Evolutionary conservation across 2,329 filamentous ascomycete genomes (phyloP).

Genomic region (Aspergillus ibericus): DNA sequence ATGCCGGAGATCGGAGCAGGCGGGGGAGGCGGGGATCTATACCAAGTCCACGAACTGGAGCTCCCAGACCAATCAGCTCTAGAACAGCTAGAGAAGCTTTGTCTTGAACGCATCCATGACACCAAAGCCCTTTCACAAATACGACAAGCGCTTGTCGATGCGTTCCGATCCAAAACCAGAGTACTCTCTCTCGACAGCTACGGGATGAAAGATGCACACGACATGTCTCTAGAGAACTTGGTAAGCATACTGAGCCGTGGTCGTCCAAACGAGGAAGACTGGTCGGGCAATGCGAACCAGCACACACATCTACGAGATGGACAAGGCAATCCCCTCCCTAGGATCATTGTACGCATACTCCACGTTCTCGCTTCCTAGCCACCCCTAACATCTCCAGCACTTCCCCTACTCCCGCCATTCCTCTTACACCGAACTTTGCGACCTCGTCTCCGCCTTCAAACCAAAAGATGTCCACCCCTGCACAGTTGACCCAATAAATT

Average conservation of each 20-base stretch:
- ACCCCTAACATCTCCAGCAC: slow-evolving; percentile 34
- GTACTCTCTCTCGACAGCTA: slow-evolving; percentile 40
- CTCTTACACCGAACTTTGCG: slow-evolving; percentile 75
- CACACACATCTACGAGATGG: background rate
- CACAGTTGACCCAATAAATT: slow-evolving; percentile 65
- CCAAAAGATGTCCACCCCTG: slow-evolving; percentile 82
- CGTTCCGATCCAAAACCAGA: slow-evolving; percentile 35
- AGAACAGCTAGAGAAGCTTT: slow-evolving; percentile 56
- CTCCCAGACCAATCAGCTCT: slow-evolving; percentile 51
- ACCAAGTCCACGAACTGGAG: slow-evolving; percentile 66
- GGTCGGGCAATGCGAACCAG: background rate
- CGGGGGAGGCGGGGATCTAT: slow-evolving; percentile 74
- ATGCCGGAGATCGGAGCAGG: slow-evolving; percentile 74
- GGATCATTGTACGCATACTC: slow-evolving; percentile 34
- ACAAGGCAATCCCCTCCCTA: slow-evolving; percentile 21
- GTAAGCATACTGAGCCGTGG: slow-evolving; percentile 33
- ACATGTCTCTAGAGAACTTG: slow-evolving; percentile 40
- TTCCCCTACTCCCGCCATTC: slow-evolving; percentile 93
- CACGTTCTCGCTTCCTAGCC: background rate
- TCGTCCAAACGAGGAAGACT: slow-evolving; percentile 3
- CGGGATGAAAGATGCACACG: slow-evolving; percentile 37
- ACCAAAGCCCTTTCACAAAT: slow-evolving; percentile 27
- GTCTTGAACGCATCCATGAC: slow-evolving; percentile 41
- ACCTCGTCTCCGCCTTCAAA: slow-evolving; percentile 65
- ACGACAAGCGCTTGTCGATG: slow-evolving; percentile 31